phyloP scores from a whole-genome alignment of 192 early-diverging fungal genomes.

The Rhizoclosmatium sp. region DNA sequence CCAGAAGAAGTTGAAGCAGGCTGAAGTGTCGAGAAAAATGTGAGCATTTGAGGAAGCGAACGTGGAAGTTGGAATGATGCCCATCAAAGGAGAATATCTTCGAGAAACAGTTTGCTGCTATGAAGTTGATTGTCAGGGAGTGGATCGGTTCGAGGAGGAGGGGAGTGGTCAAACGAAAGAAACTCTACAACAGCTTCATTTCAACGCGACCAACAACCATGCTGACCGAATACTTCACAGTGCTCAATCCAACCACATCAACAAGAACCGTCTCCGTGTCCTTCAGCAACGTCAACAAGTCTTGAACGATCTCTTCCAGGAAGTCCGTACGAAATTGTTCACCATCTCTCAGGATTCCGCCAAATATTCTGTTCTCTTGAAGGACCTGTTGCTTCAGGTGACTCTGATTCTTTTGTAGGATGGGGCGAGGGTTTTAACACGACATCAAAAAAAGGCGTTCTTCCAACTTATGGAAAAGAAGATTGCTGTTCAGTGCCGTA shows the following conservation, averaged over 20 bases:
- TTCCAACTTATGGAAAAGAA: slow-evolving; percentile 86
- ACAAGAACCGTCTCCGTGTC: slow-evolving; percentile 92
- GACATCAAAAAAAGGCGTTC: slow-evolving; percentile 61
- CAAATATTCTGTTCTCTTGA: slow-evolving; percentile 71
- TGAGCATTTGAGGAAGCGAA: slow-evolving; percentile 42
- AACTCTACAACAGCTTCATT: not conserved
- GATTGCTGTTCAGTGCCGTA: slow-evolving; percentile 75
- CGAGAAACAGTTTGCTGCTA: too few relatives aligned
- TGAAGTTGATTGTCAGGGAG: too few relatives aligned
- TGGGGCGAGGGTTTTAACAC: not conserved
- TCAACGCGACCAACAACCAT: not conserved
- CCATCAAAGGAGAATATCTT: too few relatives aligned
- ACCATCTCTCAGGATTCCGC: slow-evolving; percentile 63
- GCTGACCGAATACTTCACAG: slow-evolving; percentile 46
- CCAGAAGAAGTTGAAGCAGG: slow-evolving; percentile 97
- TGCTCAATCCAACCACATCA: slow-evolving; percentile 92
- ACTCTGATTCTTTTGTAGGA: not conserved
- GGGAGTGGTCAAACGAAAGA: not conserved
- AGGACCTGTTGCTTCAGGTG: slow-evolving; percentile 82
- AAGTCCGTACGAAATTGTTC: slow-evolving; percentile 69
- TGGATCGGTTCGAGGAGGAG: too few relatives aligned
- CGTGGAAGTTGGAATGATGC: too few relatives aligned
- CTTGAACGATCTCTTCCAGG: slow-evolving; percentile 81
- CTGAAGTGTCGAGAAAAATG: slow-evolving; percentile 95
- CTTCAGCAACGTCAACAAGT: slow-evolving; percentile 89